Conservation (phyloP, 352 stramenopile genomes). For the Pythium volutum region DNA sequence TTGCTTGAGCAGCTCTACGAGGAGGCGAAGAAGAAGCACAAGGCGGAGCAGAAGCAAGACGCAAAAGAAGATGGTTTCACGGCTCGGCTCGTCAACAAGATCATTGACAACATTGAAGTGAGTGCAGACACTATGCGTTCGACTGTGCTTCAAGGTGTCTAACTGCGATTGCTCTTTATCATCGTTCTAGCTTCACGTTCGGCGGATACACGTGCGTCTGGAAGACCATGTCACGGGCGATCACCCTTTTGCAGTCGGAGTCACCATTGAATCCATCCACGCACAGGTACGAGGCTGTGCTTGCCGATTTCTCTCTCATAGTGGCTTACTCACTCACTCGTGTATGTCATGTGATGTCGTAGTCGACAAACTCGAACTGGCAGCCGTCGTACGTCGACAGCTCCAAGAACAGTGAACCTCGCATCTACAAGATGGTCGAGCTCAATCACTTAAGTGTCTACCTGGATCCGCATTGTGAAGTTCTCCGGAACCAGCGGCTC, state of each 20-base stretch:
- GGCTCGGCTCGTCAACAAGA: conserved; percentile 81
- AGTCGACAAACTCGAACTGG: conserved; percentile 88
- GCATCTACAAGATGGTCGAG: conserved; percentile 88
- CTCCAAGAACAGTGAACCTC: conserved; percentile 73
- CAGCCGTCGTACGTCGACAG: conserved; percentile 82
- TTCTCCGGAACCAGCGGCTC: conserved; percentile 47
- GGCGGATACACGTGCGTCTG: conserved; percentile 81
- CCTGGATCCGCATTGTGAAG: conserved; percentile 73
- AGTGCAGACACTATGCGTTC: neutral
- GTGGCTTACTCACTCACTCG: neutral
- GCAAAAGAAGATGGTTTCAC: conserved; percentile 66
- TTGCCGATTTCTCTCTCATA: neutral
- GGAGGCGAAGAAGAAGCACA: conserved; percentile 60
- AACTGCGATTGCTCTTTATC: neutral
- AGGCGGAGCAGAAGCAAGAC: conserved; percentile 30
- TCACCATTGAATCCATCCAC: conserved; percentile 85
- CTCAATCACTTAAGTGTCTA: conserved; percentile 88
- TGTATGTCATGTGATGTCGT: neutral
- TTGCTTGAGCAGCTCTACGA: conserved; percentile 77
- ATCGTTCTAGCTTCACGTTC: conserved; percentile 60
- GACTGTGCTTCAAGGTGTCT: neutral
- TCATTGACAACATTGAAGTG: conserved; percentile 88
- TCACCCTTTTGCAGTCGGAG: conserved; percentile 73
- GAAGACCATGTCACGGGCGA: conserved; percentile 77
- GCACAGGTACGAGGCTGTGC: conserved; percentile 45